These are phyloP conservation scores for Aspergillus sp. DNA, from an alignment of 2,329 filamentous ascomycete species.

Conservation along the genomic window DNA sequence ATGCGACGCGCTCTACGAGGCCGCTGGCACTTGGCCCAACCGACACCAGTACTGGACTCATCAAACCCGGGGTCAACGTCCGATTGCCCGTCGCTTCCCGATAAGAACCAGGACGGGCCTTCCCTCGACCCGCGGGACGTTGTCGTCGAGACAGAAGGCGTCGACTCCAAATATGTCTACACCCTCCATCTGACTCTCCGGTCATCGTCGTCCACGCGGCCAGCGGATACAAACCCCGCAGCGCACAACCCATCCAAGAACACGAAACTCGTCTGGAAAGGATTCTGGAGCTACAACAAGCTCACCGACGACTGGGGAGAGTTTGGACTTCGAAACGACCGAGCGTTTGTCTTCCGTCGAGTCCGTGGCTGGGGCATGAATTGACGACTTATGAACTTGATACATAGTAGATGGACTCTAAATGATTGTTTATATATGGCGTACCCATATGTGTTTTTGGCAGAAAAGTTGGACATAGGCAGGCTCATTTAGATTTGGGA, in stretches of 20 bases:
- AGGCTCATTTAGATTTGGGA: no score
- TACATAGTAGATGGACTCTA: no score
- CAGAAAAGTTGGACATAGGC: no score
- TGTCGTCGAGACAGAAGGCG: constrained; percentile 78
- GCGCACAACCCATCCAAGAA: constrained; percentile 51
- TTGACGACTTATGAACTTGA: constrained; percentile 13
- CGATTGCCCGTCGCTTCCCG: constrained; percentile 27
- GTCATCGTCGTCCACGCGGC: constrained; percentile 39
- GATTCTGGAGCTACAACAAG: constrained; percentile 83
- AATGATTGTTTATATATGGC: no score
- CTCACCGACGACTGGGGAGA: constrained; percentile 84
- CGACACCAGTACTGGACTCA: constrained; percentile 18
- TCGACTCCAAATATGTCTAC: constrained; percentile 69
- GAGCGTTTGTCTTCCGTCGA: constrained; percentile 52
- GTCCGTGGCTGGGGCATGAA: constrained; percentile 50
- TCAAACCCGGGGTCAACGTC: constrained; percentile 7
- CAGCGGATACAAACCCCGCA: constrained; percentile 31
- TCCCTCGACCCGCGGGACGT: constrained; percentile 47
- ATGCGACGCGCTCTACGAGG: constrained; percentile 61
- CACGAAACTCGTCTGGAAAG: constrained; percentile 80
- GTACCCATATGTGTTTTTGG: no score
- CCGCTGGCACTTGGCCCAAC: constrained; percentile 56
- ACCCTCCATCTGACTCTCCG: constrained; percentile 68
- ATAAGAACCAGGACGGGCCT: constrained; percentile 8
- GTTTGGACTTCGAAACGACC: constrained; percentile 59